A percentile compares a stretch with the other conserved stretches of the same genome.
These are phyloP conservation scores for Cajanus cajan DNA, from an alignment of 306 rosid genomes.

Conservation along the genomic window DNA sequence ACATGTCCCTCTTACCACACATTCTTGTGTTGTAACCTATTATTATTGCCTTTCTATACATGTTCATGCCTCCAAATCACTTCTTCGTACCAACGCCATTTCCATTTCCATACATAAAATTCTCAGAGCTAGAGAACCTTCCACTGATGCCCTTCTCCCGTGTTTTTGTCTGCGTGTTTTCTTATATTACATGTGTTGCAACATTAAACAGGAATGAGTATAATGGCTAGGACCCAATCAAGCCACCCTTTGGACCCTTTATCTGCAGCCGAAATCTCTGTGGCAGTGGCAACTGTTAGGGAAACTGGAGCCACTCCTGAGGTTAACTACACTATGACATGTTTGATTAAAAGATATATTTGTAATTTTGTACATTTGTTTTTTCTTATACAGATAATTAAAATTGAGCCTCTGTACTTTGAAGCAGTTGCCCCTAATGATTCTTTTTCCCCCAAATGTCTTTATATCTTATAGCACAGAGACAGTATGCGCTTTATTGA, in stretches of 20 bases:
- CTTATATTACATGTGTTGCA: slow-evolving; percentile 11
- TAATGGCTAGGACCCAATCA: slow-evolving; percentile 59
- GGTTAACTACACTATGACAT: slow-evolving; percentile 37
- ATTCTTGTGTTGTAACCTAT: too few relatives aligned
- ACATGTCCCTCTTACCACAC: background rate
- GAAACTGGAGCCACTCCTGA: slow-evolving; percentile 88
- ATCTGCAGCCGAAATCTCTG: slow-evolving; percentile 77
- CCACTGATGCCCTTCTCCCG: slow-evolving; percentile 20
- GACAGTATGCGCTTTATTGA: slow-evolving; percentile 85
- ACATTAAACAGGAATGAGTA: slow-evolving; percentile 47
- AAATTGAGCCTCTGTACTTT: background rate
- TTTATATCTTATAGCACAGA: slow-evolving; percentile 51
- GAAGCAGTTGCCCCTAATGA: background rate
- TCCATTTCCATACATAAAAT: too few relatives aligned
- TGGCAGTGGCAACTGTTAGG: slow-evolving; percentile 84
- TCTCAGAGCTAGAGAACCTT: background rate
- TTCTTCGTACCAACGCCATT: too few relatives aligned
- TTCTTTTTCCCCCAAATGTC: background rate
- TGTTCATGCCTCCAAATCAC: too few relatives aligned
- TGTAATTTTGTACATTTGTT: background rate
- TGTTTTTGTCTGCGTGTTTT: background rate
- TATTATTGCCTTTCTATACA: too few relatives aligned
- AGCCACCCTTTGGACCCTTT: slow-evolving; percentile 87
- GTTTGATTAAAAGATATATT: background rate
- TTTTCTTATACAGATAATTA: background rate